phyloP scores from a whole-genome alignment of 306 rosid species.

The Rosa lucieae region DNA sequence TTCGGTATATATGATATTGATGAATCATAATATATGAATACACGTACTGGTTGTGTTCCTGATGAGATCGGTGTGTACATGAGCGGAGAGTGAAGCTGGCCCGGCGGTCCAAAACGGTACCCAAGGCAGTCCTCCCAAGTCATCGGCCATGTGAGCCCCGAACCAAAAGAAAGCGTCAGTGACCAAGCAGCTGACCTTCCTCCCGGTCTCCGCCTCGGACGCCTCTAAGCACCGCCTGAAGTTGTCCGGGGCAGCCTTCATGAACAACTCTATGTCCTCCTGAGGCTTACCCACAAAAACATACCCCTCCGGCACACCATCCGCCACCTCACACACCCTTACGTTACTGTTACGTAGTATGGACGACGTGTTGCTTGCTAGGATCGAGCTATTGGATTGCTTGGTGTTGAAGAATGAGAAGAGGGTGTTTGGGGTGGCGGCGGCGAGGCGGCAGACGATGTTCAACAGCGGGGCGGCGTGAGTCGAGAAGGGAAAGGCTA shows the following conservation, averaged over 20 bases:
- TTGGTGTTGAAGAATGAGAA: constrained; percentile 35
- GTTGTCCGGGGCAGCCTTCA: constrained; percentile 21
- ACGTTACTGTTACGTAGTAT: not conserved
- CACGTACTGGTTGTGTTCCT: not conserved
- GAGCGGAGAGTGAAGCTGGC: constrained; percentile 19
- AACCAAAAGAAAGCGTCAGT: constrained; percentile 36
- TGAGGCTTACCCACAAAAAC: constrained; percentile 14
- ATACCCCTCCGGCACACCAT: constrained; percentile 27
- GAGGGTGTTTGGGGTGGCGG: constrained; percentile 12
- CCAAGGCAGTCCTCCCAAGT: constrained; percentile 25
- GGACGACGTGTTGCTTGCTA: not conserved
- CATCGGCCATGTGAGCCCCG: constrained; percentile 20
- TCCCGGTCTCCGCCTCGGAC: constrained; percentile 19
- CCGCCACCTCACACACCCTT: constrained; percentile 13
- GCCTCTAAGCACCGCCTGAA: constrained; percentile 9
- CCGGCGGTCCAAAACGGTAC: constrained; percentile 31
- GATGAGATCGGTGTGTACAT: constrained; percentile 27
- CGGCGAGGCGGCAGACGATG: constrained; percentile 13
- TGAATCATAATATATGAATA: not conserved
- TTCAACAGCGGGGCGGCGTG: constrained; percentile 25
- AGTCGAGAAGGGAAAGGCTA: constrained; percentile 25
- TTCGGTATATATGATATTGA: not conserved
- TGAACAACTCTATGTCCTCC: constrained; percentile 29
- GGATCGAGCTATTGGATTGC: constrained; percentile 15
- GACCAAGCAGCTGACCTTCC: constrained; percentile 22